phyloP scores from a whole-genome alignment of 2,329 filamentous ascomycete genomes.

The Zalaria sp. region DNA sequence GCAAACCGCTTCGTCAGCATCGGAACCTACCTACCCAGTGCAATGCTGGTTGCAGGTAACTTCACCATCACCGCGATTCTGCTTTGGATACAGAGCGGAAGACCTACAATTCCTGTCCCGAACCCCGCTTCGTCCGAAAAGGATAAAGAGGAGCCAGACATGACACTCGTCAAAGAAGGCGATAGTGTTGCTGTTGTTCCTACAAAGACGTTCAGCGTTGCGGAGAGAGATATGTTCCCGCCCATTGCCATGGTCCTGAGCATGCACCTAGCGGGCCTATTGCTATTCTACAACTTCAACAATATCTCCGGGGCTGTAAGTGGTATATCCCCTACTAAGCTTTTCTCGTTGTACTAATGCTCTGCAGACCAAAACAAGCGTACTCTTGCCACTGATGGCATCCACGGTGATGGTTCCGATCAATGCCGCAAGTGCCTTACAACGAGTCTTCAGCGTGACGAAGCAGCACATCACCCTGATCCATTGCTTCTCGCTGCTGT shows the following conservation, averaged over 20 bases:
- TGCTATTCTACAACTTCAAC: constrained; percentile 83
- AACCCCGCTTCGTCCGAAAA: constrained; percentile 12
- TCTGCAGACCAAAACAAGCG: constrained; percentile 1
- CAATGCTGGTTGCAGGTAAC: constrained; percentile 91
- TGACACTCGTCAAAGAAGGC: constrained; percentile 22
- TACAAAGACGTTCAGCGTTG: constrained; percentile 21
- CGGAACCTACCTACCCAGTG: constrained; percentile 88
- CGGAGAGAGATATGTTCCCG: constrained; percentile 54
- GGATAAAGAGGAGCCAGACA: constrained; percentile 16
- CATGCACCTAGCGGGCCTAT: constrained; percentile 60
- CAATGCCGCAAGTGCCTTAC: constrained; percentile 15
- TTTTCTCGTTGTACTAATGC: not conserved
- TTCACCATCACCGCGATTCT: constrained; percentile 93
- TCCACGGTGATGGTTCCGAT: constrained; percentile 14
- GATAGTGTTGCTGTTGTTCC: constrained; percentile 24
- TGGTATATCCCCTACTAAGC: constrained; percentile 6
- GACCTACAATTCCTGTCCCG: constrained; percentile 20
- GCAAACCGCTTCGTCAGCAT: constrained; percentile 92
- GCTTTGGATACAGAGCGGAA: constrained; percentile 81
- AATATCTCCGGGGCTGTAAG: constrained; percentile 52
- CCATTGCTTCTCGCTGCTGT: constrained; percentile 82
- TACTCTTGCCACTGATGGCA: constrained; percentile 2
- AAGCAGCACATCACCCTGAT: constrained; percentile 62
- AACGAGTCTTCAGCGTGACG: constrained; percentile 34
- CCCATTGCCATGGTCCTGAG: constrained; percentile 59